Base-by-base conservation (phyloP, 164 flowering plant species). In the Taxillus chinensis region DNA sequence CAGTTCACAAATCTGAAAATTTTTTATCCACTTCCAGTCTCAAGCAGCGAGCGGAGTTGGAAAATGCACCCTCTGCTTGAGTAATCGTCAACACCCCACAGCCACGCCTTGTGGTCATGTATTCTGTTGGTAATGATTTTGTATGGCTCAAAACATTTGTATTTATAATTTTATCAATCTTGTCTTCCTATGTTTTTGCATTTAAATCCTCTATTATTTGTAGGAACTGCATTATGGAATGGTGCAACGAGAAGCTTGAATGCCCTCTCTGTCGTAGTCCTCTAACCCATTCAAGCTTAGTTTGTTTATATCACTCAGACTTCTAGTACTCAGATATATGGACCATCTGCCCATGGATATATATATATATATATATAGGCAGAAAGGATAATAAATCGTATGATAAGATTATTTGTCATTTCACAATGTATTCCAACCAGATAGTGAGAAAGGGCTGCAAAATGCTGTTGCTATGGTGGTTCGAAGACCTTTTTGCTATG, bases 101-200 rank as follows among this genome's bases (percentile, higher is more conserved):
- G 92, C 97, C 53, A 93, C 97, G n/a, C 84, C 96, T 42, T 90
- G 99, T 62, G 99, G 99, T 62, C 97, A 93, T 75, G 97, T 93
- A 59, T 93, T 93, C 77, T 93, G 99, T 80, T 93, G 97, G 99
- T 93, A 77, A 15, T 57, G 42, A 48, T 48, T 48, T 11, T 48
- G 9, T 14, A 48, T 27, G 27, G 27, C 27, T 27, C 27, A 27
- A 27, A 27, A 27, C 27, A 27, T 27, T 27, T 27, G 27, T 27
- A 2, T 27, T 27, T 27, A 0, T 27, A 27, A 27, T 27, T 27
- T 27, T 27, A 27, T 27, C 27, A 0, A 27, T 27, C 0, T 43
- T 43, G 1, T 14, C 9, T 42, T 7, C 45, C 12, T 54, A 16
- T 48, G 46, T 45, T 17, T 45, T 17, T 39, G 27, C 13, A 8